Evolutionary conservation across 1,284 basidiomycete genomes (phyloP).

Genomic region (Pseudozyma pruni): DNA sequence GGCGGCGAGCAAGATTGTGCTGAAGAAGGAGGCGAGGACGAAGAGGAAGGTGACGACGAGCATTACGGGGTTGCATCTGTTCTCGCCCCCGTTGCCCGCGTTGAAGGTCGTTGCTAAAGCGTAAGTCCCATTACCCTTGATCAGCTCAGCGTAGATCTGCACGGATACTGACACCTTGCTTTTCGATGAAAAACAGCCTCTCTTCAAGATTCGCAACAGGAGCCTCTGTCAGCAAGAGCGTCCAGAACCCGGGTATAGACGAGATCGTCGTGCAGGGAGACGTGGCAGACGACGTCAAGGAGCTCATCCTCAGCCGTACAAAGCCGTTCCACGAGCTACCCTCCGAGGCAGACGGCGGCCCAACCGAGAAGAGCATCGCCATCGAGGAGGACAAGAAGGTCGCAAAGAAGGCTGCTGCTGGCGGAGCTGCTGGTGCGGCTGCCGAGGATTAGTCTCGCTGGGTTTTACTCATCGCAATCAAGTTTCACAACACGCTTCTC

Average conservation of each 20-base stretch:
- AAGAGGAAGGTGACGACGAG: constrained; percentile 66
- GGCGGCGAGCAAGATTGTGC: constrained; percentile 55
- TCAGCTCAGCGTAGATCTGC: too few species aligned
- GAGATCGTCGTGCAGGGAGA: constrained; percentile 68
- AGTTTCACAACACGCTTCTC: neutral
- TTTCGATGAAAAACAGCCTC: constrained; percentile 30
- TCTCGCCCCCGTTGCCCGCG: constrained; percentile 63
- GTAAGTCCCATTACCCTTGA: constrained; percentile 46
- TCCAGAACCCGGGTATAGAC: constrained; percentile 61
- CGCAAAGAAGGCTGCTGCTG: constrained; percentile 49
- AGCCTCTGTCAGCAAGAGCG: constrained; percentile 64
- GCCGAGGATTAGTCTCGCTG: constrained; percentile 16
- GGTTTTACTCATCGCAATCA: neutral
- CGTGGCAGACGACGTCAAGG: constrained; percentile 62
- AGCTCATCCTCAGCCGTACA: constrained; percentile 52
- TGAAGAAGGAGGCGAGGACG: constrained; percentile 63
- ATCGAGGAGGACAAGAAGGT: constrained; percentile 65
- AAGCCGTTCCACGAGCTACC: constrained; percentile 66
- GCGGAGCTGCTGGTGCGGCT: constrained; percentile 13
- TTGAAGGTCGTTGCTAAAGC: constrained; percentile 65
- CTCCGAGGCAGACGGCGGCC: constrained; percentile 55
- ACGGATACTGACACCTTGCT: constrained; percentile 2
- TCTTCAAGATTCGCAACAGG: constrained; percentile 65
- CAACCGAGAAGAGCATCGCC: constrained; percentile 57
- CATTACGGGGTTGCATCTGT: constrained; percentile 61